Base-by-base conservation (phyloP, 352 stramenopile species). In the Phytophthora sp. region DNA sequence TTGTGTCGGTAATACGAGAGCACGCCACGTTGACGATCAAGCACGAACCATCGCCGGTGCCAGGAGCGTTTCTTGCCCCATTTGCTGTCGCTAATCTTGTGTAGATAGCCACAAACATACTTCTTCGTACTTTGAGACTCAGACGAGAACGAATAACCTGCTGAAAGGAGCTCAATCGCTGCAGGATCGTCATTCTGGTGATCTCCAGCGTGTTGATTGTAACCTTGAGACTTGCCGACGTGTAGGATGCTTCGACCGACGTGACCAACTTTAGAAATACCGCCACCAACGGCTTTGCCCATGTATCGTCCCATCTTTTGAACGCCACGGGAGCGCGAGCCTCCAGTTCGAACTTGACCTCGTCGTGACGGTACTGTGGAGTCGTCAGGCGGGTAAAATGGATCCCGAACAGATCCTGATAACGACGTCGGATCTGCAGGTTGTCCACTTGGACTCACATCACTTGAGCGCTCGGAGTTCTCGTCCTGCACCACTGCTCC, bases 21-120 rank as follows among this genome's bases (percentile, higher is more conserved):
- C 0, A 95, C 55, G 3, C 87, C 83, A 2, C 78, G 74, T 42
- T 91, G 85, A 6, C 85, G 71, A 52, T 95, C 87, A 11, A 95
- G 73, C 21, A 95, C 87, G 30, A 95, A 95, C 87, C 87, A 95
- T 36, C 87, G 72, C n/a, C 82, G 80, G 60, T 95, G 85, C 87
- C 87, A 95, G 30, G 84, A 89, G 0, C 85, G 79, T 56, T 95
- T 78, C 50, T 94, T 78, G 0, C 83, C 80, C 83, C 85, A 94
- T 52, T 94, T 95, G 49, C 85, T 85, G 57, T 95, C 87, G 50
- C 85, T 93, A 27, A 95, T 84, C 65, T 95, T 95, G 73, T 95
- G 83, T 13, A 95, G 39, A 44, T 95, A 95, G 1, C 87, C 87
- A 23, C 84, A 91, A 7, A 93, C 84, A 47, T 92, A 93, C 55